These are phyloP conservation scores for Pyricularia pennisetigena DNA, from an alignment of 2,329 filamentous ascomycete genomes.

Conservation along the genomic window DNA sequence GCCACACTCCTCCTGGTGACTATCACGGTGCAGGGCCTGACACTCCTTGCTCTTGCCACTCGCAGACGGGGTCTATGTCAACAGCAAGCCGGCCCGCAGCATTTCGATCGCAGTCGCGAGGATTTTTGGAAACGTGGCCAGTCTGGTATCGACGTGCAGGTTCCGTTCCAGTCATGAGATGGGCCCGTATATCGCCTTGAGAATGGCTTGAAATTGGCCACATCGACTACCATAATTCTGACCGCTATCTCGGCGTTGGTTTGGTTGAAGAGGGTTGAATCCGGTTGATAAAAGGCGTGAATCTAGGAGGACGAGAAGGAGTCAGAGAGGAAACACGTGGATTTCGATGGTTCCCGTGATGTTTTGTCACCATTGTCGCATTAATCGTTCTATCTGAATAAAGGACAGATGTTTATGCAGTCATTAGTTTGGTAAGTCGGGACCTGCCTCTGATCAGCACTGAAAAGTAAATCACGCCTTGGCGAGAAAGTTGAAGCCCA, in stretches of 20 bases:
- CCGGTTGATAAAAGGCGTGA: neutral
- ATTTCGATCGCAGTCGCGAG: neutral
- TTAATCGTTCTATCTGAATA: neutral
- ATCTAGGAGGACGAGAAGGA: neutral
- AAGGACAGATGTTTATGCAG: neutral
- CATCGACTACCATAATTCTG: neutral
- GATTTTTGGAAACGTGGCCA: neutral
- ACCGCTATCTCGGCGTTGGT: neutral
- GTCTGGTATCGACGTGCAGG: neutral
- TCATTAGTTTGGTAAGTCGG: neutral
- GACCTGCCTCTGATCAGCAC: neutral
- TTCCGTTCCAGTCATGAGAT: neutral
- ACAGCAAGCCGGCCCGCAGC: neutral
- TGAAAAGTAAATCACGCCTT: neutral
- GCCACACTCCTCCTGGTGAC: no score
- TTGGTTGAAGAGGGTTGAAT: neutral
- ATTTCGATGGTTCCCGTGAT: neutral
- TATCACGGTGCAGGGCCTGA: no score
- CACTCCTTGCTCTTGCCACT: neutral
- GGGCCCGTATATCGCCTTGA: neutral
- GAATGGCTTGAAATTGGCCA: neutral
- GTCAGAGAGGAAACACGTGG: neutral
- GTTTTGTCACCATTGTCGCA: neutral
- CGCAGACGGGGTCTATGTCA: neutral
- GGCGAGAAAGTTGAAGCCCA: constrained; percentile 4